Evolutionary conservation across 2,329 filamentous ascomycete species (phyloP).

Genomic region (Alternaria arborescens): DNA sequence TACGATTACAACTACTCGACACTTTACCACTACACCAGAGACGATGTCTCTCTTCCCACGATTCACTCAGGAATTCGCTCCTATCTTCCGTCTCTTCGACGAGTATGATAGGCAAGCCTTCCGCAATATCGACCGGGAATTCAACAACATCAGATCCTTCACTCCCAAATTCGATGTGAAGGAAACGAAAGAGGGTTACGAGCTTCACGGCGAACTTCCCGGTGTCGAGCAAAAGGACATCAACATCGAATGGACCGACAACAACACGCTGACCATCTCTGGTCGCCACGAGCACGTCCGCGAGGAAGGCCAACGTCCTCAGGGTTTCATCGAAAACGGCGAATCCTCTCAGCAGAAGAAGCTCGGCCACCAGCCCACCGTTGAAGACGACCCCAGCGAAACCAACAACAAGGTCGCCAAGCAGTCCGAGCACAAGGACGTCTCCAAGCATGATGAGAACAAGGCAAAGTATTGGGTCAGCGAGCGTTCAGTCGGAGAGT

Average conservation of each 20-base stretch:
- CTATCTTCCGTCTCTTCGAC: conserved; percentile 59
- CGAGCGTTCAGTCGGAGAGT: conserved; percentile 67
- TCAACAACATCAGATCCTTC: conserved; percentile 63
- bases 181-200: conserved; percentile 73
- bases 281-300: conserved; percentile 73
- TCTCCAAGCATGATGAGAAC: conserved; percentile 51
- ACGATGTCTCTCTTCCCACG: conserved; percentile 55
- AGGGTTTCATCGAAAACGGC: conserved; percentile 58
- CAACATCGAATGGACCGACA: conserved; percentile 80
- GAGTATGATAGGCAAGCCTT: conserved; percentile 54
- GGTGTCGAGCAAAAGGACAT: conserved; percentile 78
- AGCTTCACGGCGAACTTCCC: conserved; percentile 82
- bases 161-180: conserved; percentile 80
- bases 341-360: conserved; percentile 29
- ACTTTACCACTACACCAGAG: conserved; percentile 33
- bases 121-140: conserved; percentile 36
- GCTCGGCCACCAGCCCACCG: conserved; percentile 61
- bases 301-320: conserved; percentile 62
- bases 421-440: conserved; percentile 48
- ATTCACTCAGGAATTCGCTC: conserved; percentile 53
- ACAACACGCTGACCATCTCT: conserved; percentile 74
- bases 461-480: conserved; percentile 75
- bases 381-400: conserved; percentile 67
- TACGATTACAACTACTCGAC: conserved; percentile 25
- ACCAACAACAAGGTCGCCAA: conserved; percentile 35